Base-by-base conservation (phyloP, 352 stramenopile species). In the Plasmopara halstedii region DNA sequence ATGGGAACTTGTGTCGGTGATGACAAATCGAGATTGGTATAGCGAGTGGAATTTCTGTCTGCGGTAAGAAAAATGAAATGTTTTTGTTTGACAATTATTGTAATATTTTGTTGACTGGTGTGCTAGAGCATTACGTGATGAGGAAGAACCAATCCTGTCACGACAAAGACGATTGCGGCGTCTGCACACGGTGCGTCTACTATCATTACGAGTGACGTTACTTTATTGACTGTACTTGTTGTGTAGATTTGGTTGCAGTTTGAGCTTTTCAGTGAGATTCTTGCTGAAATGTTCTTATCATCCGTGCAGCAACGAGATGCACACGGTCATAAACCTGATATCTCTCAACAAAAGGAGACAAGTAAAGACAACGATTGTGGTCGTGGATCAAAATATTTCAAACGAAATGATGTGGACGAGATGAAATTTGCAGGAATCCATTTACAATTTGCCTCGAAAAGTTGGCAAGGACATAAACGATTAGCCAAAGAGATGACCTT, bases 41-140 rank as follows among this genome's bases (percentile, higher is more conserved):
- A 83, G 63, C 19, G 81, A 92, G 50, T 92, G 81, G 81, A 73
- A 74, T 18, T 86, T 83, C 31, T 90, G 78, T 50, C 43, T 85
- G 13, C 64, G 67, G 69, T 81, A 43, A 42, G 63, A 6, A 46
- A 15, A 5, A 14, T 33, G 11, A 27, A 6, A 11, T 1, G n/a
- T 17, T 50, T 29, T 36, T 34, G 8, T 43, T 19, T 19, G 23
- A 8, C 4, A 6, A 25, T 32, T 10, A 56, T 1, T 8, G 15
- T 29, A 29, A 6, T 11, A 4, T 29, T 29, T 29, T 4, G 11
- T 10, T 29, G 25, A 6, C 1, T 29, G 25, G 25, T 9, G 14
- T 53, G 29, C 11, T 17, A 77, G 67, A 4, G 67, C 64, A 4
- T 22, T 78, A 4, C 55, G 82, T 45, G 64, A 75, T 45, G 39